phyloP scores from a whole-genome alignment of 2,329 filamentous ascomycete genomes.

The Ascochyta lentis region DNA sequence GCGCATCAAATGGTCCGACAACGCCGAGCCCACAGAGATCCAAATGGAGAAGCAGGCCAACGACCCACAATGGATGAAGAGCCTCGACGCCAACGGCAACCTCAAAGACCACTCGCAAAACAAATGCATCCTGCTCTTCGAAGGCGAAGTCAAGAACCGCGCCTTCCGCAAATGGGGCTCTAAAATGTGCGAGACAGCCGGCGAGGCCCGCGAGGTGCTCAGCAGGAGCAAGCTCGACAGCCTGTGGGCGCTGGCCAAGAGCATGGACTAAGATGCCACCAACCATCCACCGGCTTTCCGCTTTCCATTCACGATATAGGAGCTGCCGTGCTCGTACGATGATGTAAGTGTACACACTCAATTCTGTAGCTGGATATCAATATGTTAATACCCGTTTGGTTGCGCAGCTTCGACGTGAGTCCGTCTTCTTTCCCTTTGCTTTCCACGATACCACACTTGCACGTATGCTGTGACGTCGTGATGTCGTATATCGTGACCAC shows the following conservation, averaged over 20 bases:
- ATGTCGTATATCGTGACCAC: too few relatives aligned
- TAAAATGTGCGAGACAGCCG: conserved; percentile 91
- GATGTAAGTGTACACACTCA: conserved; percentile 5
- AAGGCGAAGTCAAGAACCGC: conserved; percentile 82
- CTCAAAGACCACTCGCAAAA: conserved; percentile 84
- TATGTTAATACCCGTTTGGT: not conserved
- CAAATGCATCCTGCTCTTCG: conserved; percentile 83
- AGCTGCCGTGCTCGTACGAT: not conserved
- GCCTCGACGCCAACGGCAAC: conserved; percentile 77
- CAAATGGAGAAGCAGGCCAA: conserved; percentile 66
- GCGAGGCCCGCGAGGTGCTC: conserved; percentile 82
- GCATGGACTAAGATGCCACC: conserved; percentile 9
- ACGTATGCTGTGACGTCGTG: too few relatives aligned
- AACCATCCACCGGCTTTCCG: not conserved
- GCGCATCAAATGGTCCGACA: conserved; percentile 95
- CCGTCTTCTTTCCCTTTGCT: not conserved
- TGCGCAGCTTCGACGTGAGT: not conserved
- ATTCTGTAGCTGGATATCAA: not conserved
- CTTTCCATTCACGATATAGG: too few relatives aligned
- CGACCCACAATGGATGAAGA: conserved; percentile 75
- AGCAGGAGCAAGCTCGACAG: conserved; percentile 88
- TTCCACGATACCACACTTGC: too few relatives aligned
- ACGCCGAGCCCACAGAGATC: conserved; percentile 69
- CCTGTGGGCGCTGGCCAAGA: conserved; percentile 92
- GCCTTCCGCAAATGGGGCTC: conserved; percentile 85